phyloP scores from a whole-genome alignment of 73 alveolate genomes.

The Symbiodinium pilosum region DNA sequence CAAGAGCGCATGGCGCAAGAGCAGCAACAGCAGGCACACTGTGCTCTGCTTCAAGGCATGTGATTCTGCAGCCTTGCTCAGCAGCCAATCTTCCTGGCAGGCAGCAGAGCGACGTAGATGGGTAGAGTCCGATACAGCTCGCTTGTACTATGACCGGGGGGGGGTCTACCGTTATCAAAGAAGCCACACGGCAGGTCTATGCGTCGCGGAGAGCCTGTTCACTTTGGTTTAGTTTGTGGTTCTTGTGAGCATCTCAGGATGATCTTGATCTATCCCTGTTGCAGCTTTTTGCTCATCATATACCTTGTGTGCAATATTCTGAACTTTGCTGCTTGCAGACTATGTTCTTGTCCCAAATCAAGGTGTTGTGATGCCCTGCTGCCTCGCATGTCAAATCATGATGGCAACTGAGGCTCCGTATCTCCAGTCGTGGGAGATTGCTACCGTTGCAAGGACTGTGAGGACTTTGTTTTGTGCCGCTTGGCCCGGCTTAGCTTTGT shows the following conservation, averaged over 20 bases:
- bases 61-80: no score
- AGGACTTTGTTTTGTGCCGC: constrained; percentile 53
- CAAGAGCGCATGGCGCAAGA: constrained; percentile 75
- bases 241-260: constrained; percentile 17
- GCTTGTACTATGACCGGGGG: neutral
- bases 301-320: no score
- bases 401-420: constrained; percentile 16
- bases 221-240: constrained; percentile 60
- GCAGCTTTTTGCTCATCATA: no score
- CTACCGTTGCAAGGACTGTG: constrained; percentile 88
- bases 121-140: constrained; percentile 26
- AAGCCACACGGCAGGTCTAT: constrained; percentile 19
- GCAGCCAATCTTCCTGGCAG: constrained; percentile 1
- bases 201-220: constrained; percentile 85
- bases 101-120: constrained; percentile 87
- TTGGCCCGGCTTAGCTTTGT: neutral
- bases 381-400: no score
- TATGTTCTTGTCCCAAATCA: no score
- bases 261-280: neutral
- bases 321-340: no score
- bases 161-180: neutral
- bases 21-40: constrained; percentile 80
- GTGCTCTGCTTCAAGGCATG: no score
- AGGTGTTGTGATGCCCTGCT: neutral
- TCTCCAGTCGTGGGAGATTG: constrained; percentile 88